A percentile compares a stretch with the other conserved stretches of the same genome.
These are phyloP conservation scores for Ogataea saltuana DNA, from an alignment of 805 yeast genomes.

Conservation along the genomic window DNA sequence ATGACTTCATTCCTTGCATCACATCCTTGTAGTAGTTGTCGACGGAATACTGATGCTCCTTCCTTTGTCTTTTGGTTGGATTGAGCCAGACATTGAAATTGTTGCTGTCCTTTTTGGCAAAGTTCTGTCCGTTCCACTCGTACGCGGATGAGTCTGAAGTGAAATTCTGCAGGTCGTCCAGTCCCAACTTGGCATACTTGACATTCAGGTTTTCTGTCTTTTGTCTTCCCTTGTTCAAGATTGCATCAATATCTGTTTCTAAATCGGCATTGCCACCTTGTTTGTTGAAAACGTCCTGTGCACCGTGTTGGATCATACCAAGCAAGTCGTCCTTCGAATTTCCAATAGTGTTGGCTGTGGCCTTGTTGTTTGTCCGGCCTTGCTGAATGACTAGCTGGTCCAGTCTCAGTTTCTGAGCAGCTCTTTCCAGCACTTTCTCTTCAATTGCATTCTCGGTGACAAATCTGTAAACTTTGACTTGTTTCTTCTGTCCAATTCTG, in stretches of 20 bases:
- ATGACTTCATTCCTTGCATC: constrained; percentile 41
- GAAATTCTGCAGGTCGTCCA: constrained; percentile 91
- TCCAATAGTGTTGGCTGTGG: constrained; percentile 46
- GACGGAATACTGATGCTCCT: constrained; percentile 74
- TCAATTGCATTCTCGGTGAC: constrained; percentile 96
- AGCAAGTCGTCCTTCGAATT: constrained; percentile 80
- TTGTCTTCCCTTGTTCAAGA: constrained; percentile 76
- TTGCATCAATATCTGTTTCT: constrained; percentile 81
- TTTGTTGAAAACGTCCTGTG: constrained; percentile 76
- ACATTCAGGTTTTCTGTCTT: constrained; percentile 78
- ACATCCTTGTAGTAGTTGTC: constrained; percentile 78
- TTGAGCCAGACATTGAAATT: constrained; percentile 62
- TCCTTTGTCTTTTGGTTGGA: constrained; percentile 73
- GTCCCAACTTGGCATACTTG: constrained; percentile 80
- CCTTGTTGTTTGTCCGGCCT: constrained; percentile 59
- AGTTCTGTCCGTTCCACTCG: constrained; percentile 94
- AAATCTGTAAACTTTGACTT: constrained; percentile 87
- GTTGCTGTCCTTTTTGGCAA: constrained; percentile 57
- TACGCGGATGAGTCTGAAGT: constrained; percentile 83
- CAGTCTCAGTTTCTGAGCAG: constrained; percentile 87
- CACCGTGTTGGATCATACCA: constrained; percentile 97
- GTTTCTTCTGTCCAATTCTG: constrained; percentile 95
- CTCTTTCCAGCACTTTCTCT: constrained; percentile 93
- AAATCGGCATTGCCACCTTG: constrained; percentile 26
- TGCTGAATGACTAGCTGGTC: constrained; percentile 97